Evolutionary conservation across 768 basidiomycete species (phyloP), one percentile per base, ranked within the genome.

Genomic region (Nidularia sp.): DNA sequence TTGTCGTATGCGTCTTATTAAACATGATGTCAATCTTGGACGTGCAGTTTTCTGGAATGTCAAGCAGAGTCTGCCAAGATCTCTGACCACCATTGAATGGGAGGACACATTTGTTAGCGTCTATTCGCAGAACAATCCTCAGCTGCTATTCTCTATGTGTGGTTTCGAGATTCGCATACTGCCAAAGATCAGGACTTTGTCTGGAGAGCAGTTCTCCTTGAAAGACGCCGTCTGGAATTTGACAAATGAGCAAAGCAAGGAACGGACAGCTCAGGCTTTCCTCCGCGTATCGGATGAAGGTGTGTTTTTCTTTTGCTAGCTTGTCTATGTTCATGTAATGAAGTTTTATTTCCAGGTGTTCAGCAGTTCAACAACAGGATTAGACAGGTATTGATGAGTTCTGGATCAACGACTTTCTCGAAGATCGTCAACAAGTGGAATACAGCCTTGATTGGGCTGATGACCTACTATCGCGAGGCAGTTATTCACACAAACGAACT

Each of bases 351-450:
- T n/a, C n/a, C n/a, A n/a, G n/a, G n/a, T n/a, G n/a, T n/a, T n/a
- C 93, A 97, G 62, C 87, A 91, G 62, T 99, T 99, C 79, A 96
- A 95, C 72, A 99, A 99, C 70, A 84, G 96, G 45, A 96, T 98
- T 57, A 82, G 96, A 50, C 90, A 93, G 66, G 93, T 99, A 9
- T 70, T 99, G 55, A 99, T 99, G 97, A 93, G 93, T 62, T 98
- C 97, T 1, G 97, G 97, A 45, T 94, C 93, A 0, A 96, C 97
- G 0, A 98, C 97, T 0, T 99, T 98, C 82, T 93, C 92, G 53
- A 99, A 99, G 79, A 96, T 99, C 59, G 92, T 98, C 62, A 95
- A 94, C 73, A 95, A 95, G 74, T 96, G 93, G 93, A 95, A 94
- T 67, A 96, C 93, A 3, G 90, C 92, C 13, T 79, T 97, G 50